These are phyloP conservation scores for Kwoniella newhampshirensis DNA, from an alignment of 768 basidiomycete genomes.

Conservation along the genomic window DNA sequence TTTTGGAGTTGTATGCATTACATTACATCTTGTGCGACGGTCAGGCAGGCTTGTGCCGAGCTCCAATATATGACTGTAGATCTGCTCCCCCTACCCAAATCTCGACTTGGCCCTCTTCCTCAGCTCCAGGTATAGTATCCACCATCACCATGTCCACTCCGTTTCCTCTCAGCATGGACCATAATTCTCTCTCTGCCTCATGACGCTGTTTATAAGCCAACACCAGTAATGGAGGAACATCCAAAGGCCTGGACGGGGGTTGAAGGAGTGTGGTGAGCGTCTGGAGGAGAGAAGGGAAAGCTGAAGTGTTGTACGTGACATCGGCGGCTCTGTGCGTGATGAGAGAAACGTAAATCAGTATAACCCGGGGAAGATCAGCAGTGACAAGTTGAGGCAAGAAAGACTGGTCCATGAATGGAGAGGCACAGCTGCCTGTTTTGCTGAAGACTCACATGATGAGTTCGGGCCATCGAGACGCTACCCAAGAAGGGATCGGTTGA, in stretches of 20 bases:
- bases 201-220: slow-evolving; percentile 88
- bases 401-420: neutral
- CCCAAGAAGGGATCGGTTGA: slow-evolving; percentile 59
- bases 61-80: neutral
- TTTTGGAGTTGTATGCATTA: neutral
- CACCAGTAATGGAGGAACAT: slow-evolving; percentile 59
- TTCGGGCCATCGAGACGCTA: slow-evolving; percentile 54
- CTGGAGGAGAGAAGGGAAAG: slow-evolving; percentile 73
- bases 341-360: no score
- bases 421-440: no score
- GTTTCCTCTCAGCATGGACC: slow-evolving; percentile 61
- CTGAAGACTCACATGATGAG: slow-evolving; percentile 65
- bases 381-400: no score
- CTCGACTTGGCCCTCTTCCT: slow-evolving; percentile 58
- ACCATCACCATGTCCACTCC: slow-evolving; percentile 64
- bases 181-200: slow-evolving; percentile 69
- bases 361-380: slow-evolving; percentile 4
- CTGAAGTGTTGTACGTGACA: slow-evolving; percentile 84
- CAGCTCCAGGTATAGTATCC: slow-evolving; percentile 62
- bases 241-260: slow-evolving; percentile 29
- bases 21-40: no score
- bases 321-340: slow-evolving; percentile 73
- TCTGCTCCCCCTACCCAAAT: slow-evolving; percentile 37
- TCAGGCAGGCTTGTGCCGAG: no score
- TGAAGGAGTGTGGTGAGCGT: slow-evolving; percentile 63